These are phyloP conservation scores for Aurifilum marmelostoma DNA, from an alignment of 2,329 filamentous ascomycete genomes.

Conservation along the genomic window DNA sequence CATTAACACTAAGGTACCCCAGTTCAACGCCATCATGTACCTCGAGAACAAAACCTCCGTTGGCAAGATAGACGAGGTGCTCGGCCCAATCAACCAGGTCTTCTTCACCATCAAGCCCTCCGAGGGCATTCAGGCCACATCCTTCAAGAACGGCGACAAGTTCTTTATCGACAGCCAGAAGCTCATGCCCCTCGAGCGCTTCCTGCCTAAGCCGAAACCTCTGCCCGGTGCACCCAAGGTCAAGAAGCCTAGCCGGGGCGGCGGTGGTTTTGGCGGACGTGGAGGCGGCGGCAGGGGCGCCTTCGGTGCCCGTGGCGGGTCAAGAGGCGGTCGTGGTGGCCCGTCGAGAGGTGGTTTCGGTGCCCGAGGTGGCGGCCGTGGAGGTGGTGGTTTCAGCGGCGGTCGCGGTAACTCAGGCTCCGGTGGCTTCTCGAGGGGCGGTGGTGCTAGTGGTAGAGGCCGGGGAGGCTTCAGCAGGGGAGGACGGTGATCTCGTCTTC, in stretches of 20 bases:
- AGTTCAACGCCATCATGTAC: constrained; percentile 99
- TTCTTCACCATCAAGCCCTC: constrained; percentile 98
- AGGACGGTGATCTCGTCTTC: constrained; percentile 14
- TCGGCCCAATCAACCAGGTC: constrained; percentile 96
- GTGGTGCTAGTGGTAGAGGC: constrained; percentile 38
- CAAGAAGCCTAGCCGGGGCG: constrained; percentile 64
- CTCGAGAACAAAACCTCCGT: constrained; percentile 97
- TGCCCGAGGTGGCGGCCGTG: constrained; percentile 36
- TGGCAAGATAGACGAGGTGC: constrained; percentile 97
- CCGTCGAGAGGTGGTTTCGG: constrained; percentile 33
- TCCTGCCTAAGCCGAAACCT: constrained; percentile 91
- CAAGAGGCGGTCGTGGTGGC: constrained; percentile 35
- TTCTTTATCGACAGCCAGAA: constrained; percentile 97
- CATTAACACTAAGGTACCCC: constrained; percentile 92
- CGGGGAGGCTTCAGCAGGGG: constrained; percentile 42
- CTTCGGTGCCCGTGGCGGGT: constrained; percentile 39
- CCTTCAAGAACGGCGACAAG: constrained; percentile 96
- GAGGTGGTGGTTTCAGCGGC: constrained; percentile 33
- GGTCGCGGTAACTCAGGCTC: constrained; percentile 30
- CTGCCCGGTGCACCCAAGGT: constrained; percentile 61
- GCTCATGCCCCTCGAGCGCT: constrained; percentile 91
- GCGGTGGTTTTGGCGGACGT: constrained; percentile 53
- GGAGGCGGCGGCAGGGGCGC: constrained; percentile 43
- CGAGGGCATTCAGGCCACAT: constrained; percentile 92
- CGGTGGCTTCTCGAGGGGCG: constrained; percentile 36